Evolutionary conservation across 2,329 filamentous ascomycete species (phyloP), one percentile per base, ranked within the genome.

Genomic region (Epichloe bromicola): DNA sequence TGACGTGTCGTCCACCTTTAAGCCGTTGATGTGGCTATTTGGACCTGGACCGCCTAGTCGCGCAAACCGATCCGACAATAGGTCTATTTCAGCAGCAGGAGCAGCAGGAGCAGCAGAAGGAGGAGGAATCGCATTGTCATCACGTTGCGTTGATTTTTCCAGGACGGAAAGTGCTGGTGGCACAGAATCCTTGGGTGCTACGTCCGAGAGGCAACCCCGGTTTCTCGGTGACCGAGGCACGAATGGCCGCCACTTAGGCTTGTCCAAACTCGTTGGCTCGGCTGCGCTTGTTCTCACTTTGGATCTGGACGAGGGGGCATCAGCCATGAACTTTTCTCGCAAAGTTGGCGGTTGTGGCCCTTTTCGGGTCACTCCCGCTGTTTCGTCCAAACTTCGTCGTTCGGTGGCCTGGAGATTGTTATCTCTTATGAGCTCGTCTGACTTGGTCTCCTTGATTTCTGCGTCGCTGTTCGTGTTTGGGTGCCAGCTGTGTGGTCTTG

Each of bases 41-140:
- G 55, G 48, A 6, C 69, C 65, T 4, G 68, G 63, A 1, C 64
- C 68, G 6, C 72, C 74, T 1, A 77, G 63, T 8, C 68, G 67
- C 8, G 69, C 69, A 55, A 73, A 77, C 11, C 65, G 68, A 53
- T 72, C 66, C 45, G 70, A 65, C 6, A 76, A 53, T 3, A 76
- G 63, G 53, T 78, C 74, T 42, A 74, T 68, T 15, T 64, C 63
- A n/a, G 55, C 60, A 17, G 58, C 42, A 17, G 43, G 3, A 46
- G 33, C 34, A n/a, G 36, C 45, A 17, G 44, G 3, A 46, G 33
- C 34, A n/a, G 36, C 45, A 17, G 44, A 6, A 41, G 37, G 17
- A 40, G 5, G 39, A 12, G 40, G 4, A 20, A 14, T 5, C 8
- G 40, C 52, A 37, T 50, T 53, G 15, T 55, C 23, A 12, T 38